phyloP scores from a whole-genome alignment of 202 grass and related monocot species.

The Eragrostis tef region DNA sequence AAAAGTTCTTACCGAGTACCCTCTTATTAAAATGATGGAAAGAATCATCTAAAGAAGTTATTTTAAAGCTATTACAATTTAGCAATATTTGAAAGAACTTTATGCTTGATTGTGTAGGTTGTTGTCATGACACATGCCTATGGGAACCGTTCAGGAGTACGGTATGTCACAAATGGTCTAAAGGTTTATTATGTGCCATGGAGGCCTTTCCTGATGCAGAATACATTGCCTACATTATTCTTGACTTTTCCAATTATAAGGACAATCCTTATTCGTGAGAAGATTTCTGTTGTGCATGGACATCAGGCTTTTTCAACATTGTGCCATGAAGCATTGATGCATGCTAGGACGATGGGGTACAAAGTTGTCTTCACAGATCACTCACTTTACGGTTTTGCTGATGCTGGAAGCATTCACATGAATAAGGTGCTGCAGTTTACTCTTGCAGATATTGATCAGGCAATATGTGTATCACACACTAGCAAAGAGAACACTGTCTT shows the following conservation, averaged over 20 bases:
- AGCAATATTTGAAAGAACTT: background rate
- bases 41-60: background rate
- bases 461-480: constrained; percentile 94
- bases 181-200: constrained; percentile 97
- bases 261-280: constrained; percentile 79
- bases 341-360: constrained; percentile 93
- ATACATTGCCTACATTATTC: constrained; percentile 82
- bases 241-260: constrained; percentile 77
- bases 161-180: constrained; percentile 83
- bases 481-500: constrained; percentile 98
- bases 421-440: constrained; percentile 97
- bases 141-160: constrained; percentile 84
- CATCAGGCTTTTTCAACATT: constrained; percentile 95
- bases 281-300: constrained; percentile 85
- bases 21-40: background rate
- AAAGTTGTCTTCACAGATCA: constrained; percentile 91
- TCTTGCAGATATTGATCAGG: constrained; percentile 87
- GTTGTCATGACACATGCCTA: constrained; percentile 93
- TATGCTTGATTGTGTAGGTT: constrained; percentile 57
- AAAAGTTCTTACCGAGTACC: background rate
- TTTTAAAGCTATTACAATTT: background rate
- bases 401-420: constrained; percentile 96
- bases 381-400: constrained; percentile 90
- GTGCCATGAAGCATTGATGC: constrained; percentile 88
- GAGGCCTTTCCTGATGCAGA: constrained; percentile 94